Conservation (phyloP, 2,329 filamentous ascomycete species). For the Aspergillus fijiensis region DNA sequence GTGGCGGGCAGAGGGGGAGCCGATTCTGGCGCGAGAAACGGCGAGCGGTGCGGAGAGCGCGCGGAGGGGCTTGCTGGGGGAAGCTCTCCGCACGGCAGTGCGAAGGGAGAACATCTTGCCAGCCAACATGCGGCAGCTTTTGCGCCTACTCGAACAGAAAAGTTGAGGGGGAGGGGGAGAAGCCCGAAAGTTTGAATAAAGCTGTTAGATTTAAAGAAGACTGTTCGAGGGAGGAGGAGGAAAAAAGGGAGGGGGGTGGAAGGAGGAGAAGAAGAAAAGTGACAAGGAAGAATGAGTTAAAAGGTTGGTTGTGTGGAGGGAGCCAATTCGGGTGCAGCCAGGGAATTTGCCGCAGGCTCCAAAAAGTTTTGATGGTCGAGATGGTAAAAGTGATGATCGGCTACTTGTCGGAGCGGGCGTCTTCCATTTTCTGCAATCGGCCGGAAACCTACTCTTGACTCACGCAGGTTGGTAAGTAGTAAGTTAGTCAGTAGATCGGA, state of each 20-base stretch:
- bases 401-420: conserved; percentile 9
- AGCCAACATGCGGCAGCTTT: conserved; percentile 45
- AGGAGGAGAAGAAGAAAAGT: conserved; percentile 7
- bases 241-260: not conserved
- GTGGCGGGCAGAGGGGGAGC: conserved; percentile 24
- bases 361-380: conserved; percentile 10
- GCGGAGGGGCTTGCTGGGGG: conserved; percentile 40
- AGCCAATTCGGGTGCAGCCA: conserved; percentile 11
- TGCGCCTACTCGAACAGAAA: conserved; percentile 17
- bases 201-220: conserved; percentile 8
- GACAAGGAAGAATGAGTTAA: conserved; percentile 13
- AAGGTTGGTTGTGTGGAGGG: conserved; percentile 18
- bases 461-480: not conserved
- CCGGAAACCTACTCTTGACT: conserved; percentile 4
- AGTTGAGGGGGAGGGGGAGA: conserved; percentile 14
- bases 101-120: conserved; percentile 46
- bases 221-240: conserved; percentile 19
- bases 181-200: not conserved
- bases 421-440: conserved; percentile 1
- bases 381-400: conserved; percentile 5
- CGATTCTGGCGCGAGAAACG: conserved; percentile 31
- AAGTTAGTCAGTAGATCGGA: too few species aligned
- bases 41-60: conserved; percentile 41
- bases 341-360: conserved; percentile 18
- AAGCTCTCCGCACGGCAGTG: conserved; percentile 47